A percentile compares a stretch with the other conserved stretches of the same genome.
Conservation (phyloP, 805 yeast species). For the Candida quercuum region DNA sequence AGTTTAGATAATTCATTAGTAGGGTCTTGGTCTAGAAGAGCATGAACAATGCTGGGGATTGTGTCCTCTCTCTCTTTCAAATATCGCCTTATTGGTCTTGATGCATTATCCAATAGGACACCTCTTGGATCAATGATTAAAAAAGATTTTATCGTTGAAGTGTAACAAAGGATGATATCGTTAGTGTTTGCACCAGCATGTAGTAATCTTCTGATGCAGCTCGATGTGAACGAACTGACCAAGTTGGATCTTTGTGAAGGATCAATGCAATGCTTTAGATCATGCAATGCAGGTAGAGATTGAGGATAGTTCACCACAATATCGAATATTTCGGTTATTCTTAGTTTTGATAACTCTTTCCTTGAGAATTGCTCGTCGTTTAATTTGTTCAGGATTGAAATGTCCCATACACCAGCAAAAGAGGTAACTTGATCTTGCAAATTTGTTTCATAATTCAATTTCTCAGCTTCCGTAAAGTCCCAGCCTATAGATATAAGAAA, state of each 20-base stretch:
- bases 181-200: slow-evolving; percentile 81
- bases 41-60: slow-evolving; percentile 61
- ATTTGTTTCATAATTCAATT: slow-evolving; percentile 8
- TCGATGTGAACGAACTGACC: slow-evolving; percentile 42
- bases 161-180: slow-evolving; percentile 64
- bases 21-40: slow-evolving; percentile 44
- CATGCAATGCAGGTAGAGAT: slow-evolving; percentile 48
- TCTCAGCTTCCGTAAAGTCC: slow-evolving; percentile 10
- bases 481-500: slow-evolving; percentile 17
- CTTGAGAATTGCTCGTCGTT: slow-evolving; percentile 5
- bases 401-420: slow-evolving; percentile 14
- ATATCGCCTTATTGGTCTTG: slow-evolving; percentile 69
- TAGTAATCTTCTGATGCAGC: slow-evolving; percentile 43
- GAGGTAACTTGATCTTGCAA: slow-evolving; percentile 3
- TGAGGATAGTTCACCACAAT: slow-evolving; percentile 50
- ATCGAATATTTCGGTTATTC: slow-evolving; percentile 55
- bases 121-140: slow-evolving; percentile 82
- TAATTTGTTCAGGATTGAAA: slow-evolving; percentile 9
- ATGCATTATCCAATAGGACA: slow-evolving; percentile 70
- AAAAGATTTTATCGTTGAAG: slow-evolving; percentile 67
- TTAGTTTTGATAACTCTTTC: slow-evolving; percentile 25
- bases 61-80: slow-evolving; percentile 73
- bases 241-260: slow-evolving; percentile 47
- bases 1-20: slow-evolving; percentile 41
- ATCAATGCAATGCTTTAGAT: slow-evolving; percentile 47